Conservation (phyloP, 106 monocot species). For the Iris macrosiphon region DNA sequence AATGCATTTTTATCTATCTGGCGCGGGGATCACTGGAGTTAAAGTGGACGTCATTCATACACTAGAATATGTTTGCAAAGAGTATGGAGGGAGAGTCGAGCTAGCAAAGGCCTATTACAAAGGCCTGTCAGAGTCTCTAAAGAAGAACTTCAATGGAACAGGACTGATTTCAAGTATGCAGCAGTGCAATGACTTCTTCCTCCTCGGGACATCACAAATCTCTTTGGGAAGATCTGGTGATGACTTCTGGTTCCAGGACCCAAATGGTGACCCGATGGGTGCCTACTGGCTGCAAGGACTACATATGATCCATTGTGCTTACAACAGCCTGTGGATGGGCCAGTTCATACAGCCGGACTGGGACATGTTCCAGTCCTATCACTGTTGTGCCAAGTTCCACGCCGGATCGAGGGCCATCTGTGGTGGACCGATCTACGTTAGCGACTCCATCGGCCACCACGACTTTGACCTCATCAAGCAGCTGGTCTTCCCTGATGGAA, state of each 20-base stretch:
- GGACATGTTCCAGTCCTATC: conserved; percentile 60
- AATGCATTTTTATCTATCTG: no score
- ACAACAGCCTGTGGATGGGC: conserved; percentile 61
- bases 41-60: no score
- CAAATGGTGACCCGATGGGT: conserved; percentile 48
- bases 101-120: conserved; percentile 48
- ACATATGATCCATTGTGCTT: conserved; percentile 44
- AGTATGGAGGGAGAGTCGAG: conserved; percentile 38
- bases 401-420: conserved; percentile 44
- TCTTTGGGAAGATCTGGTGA: conserved; percentile 50
- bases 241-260: conserved; percentile 62
- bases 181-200: conserved; percentile 66
- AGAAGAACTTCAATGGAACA: conserved; percentile 46
- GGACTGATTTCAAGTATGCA: conserved; percentile 54
- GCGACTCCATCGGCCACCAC: conserved; percentile 37
- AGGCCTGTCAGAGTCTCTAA: conserved; percentile 30
- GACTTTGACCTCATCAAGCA: conserved; percentile 35
- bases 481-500: conserved; percentile 51
- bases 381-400: conserved; percentile 36
- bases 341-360: conserved; percentile 51
- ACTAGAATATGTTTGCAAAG: conserved; percentile 42
- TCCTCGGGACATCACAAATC: conserved; percentile 33
- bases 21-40: no score
- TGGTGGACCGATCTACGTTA: conserved; percentile 49
- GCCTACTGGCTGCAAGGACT: conserved; percentile 49